Base-by-base conservation (phyloP, 129 eudicot species). In the Apium graveolens region DNA sequence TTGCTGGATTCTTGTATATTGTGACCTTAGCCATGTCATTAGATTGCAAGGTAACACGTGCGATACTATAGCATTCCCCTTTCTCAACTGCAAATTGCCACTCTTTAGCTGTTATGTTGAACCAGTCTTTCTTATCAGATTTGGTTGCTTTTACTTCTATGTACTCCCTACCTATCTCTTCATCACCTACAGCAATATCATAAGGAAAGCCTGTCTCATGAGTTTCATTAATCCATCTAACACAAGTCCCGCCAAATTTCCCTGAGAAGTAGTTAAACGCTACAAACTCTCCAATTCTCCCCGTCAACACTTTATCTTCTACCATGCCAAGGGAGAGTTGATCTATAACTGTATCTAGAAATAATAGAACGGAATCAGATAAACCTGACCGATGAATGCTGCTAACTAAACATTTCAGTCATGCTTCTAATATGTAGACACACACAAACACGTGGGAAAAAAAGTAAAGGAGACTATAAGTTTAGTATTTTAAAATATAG, bases 11-110 rank as follows among this genome's bases (percentile, higher is more conserved):
- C 82, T 87, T 90, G 78, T 85, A 95, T 5, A 87, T 44, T 0
- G 87, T 82, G 11, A 95, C 83, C 74, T 48, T 81, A 29, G 90
- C 92, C 49, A 45, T 70, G 27, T 84, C 76, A 46, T 84, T 66
- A 17, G 83, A 84, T 4, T 84, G 86, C 75, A 95, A 84, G 76
- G 80, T 86, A 27, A 95, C 94, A 78, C 87, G 86, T 1, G 94
- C 98, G 39, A 95, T 87, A 87, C 94, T 91, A 84, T 29, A 95
- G 41, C 84, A 75, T 55, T 91, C 97, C 20, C 97, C 98, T 78
- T 95, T 85, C 78, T 91, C 88, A 72, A 80, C 81, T 21, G 97
- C 98, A 84, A 95, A 95, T 82, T 90, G 90, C 98, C 97, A 95
- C 87, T 95, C 98, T 21, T 83, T 87, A 35, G 83, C 81, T 4